Evolutionary conservation across 2,329 filamentous ascomycete species (phyloP), one percentile per base, ranked within the genome.

Genomic region (Cryoendolithus antarcticus): DNA sequence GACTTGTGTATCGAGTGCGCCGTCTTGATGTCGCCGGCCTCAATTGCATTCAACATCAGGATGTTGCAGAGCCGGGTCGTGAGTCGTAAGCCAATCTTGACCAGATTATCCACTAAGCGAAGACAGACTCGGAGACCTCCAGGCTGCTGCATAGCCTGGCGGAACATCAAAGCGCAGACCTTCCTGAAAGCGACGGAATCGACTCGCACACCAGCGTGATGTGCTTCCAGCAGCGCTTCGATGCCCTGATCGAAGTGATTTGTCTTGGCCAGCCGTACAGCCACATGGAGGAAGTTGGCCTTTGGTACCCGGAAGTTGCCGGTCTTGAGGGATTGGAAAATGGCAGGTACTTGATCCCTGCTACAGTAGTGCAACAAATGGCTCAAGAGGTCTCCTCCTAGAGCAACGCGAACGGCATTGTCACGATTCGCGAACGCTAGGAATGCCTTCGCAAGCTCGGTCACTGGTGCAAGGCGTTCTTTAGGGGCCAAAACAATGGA

Each of bases 1-100:
- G 77, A 67, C 15, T 77, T 66, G 49, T 80, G 76, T 36, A 89
- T 70, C 31, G 73, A 67, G 62, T 76, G 75, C 0, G 77, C 81
- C 3, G 76, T 74, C 30, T 71, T 64, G 6, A 74, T 56, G 48
- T 84, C 74, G 8, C 72, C 71, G n/a, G 69, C 72, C 42, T 76
- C 66, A 50, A 82, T 74, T 10, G 86, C 75, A 42, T 85, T 83
- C 30, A 76, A 70, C 39, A 95, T 72, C 42, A 86, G 63, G 33
- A 81, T 69, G 10, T 80, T 82, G 52, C 81, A 75, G 8, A 70
- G 69, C 41, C 76, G 62, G 9, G 74, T 60, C 46, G 83, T 81
- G 15, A 82, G 75, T 12, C 65, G 63, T 35, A 82, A 62, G 2
- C 80, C 81, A n/a, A 70, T 60, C 12, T 71, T 62, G 8, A 81